Base-by-base conservation (phyloP, 1,284 basidiomycete genomes). In the Cutaneotrichosporon dermatis region DNA sequence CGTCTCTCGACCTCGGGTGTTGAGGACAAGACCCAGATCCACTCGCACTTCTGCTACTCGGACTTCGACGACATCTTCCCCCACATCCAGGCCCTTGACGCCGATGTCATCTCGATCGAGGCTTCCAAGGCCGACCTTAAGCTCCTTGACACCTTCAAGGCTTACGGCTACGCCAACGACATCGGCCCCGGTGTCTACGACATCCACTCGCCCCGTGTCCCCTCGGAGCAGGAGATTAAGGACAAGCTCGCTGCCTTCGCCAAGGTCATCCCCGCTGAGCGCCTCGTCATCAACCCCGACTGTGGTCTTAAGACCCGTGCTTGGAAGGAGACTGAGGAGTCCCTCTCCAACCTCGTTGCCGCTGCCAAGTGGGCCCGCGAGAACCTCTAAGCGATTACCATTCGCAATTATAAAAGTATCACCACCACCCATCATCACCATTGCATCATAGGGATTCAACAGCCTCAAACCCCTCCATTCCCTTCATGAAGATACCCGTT, bases 61-160 rank as follows among this genome's bases (percentile, higher is more conserved):
- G 81, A 82, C 79, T 99, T 98, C 77, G 90, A 89, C 82, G 91
- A 96, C 80, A 96, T 98, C 82, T 98, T 97, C 90, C 86, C 90
- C 58, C 94, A 91, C 71, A 97, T 99, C 79, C 89, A 96, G 80
- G 88, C 89, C 70, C 89, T 99, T 65, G 96, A 99, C 76, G 94
- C 95, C 70, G 96, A 99, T 80, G 93, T 98, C 80, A 98, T 99
- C 83, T 97, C 93, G 57, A 97, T 99, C 76, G 95, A 98, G 82
- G 93, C 94, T 62, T 94, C 92, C 67, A 96, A 96, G 88, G 89
- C 88, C 73, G 92, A 95, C 84, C 88, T 96, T 86, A 98, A 99
- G 84, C 85, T 99, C 64, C 84, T 99, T 73, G 85, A 88, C 67
- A 92, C 92, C 72, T 99, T 99, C 89, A 88, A 91, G 84, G 83